Evolutionary conservation across 768 basidiomycete genomes (phyloP).

Genomic region (Lactarius hatsudake): DNA sequence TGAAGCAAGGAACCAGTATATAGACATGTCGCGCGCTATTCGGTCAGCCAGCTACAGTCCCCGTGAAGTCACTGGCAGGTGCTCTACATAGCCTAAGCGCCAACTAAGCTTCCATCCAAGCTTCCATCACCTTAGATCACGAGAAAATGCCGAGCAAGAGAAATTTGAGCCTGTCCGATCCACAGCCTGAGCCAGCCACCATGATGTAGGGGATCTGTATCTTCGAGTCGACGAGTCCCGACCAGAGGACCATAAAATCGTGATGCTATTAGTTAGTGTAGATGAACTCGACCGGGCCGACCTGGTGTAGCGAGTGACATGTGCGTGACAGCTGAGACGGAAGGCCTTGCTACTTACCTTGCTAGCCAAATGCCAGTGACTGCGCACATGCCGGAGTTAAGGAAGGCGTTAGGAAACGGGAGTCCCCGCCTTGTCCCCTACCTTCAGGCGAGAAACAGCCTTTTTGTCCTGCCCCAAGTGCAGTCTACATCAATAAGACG

Average conservation of each 20-base stretch:
- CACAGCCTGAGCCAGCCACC: neutral
- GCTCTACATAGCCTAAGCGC: neutral
- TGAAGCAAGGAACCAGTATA: no score
- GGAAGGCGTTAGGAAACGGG: no score
- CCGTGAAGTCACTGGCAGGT: neutral
- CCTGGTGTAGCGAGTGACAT: neutral
- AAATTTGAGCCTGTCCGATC: neutral
- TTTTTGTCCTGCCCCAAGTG: no score
- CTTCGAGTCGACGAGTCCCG: neutral
- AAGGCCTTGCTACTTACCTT: no score
- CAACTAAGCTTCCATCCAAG: neutral
- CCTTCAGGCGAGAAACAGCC: no score
- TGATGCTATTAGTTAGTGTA: neutral
- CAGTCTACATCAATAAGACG: no score
- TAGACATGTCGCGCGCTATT: neutral
- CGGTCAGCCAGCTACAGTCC: neutral
- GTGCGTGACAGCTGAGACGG: neutral
- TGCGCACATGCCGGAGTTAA: no score
- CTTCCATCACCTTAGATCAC: neutral
- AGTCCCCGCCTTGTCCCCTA: no score
- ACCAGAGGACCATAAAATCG: no score
- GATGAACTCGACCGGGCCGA: neutral
- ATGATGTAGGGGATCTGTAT: neutral
- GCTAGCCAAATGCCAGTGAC: no score
- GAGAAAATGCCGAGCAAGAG: neutral